phyloP scores from a whole-genome alignment of 108 stramenopile species.

The Cylindrotheca fusiformis region DNA sequence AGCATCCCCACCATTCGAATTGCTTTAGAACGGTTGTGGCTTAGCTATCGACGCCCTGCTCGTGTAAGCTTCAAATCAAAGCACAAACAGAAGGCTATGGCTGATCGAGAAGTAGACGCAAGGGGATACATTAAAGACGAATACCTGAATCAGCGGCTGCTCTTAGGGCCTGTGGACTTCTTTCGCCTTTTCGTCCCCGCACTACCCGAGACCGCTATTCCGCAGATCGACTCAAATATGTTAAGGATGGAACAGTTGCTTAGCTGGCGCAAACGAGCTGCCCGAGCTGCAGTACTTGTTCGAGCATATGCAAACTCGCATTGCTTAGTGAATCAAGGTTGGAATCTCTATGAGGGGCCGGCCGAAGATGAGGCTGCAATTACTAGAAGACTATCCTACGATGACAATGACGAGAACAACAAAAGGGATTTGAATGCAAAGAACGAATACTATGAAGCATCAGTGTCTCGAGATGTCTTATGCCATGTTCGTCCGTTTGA shows the following conservation, averaged over 20 bases:
- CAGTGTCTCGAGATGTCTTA: constrained; percentile 58
- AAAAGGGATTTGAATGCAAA: constrained; percentile 37
- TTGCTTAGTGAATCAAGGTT: constrained; percentile 54
- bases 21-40: constrained; percentile 37
- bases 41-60: constrained; percentile 17
- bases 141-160: constrained; percentile 37
- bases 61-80: constrained; percentile 2
- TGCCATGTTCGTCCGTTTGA: constrained; percentile 35
- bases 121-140: constrained; percentile 18
- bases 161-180: constrained; percentile 67
- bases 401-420: constrained; percentile 60
- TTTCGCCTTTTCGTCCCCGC: constrained; percentile 62
- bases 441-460: constrained; percentile 72
- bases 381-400: constrained; percentile 55
- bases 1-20: constrained; percentile 40
- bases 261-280: constrained; percentile 52
- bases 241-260: constrained; percentile 50
- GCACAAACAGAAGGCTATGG: constrained; percentile 11
- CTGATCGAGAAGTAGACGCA: constrained; percentile 2
- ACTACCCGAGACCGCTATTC: constrained; percentile 33
- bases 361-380: constrained; percentile 5
- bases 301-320: constrained; percentile 48
- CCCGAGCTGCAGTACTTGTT: constrained; percentile 56
- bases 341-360: constrained; percentile 31
- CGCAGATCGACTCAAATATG: constrained; percentile 33